Conservation (phyloP, 2,329 filamentous ascomycete species). For the Neopestalotiopsis clavispora region DNA sequence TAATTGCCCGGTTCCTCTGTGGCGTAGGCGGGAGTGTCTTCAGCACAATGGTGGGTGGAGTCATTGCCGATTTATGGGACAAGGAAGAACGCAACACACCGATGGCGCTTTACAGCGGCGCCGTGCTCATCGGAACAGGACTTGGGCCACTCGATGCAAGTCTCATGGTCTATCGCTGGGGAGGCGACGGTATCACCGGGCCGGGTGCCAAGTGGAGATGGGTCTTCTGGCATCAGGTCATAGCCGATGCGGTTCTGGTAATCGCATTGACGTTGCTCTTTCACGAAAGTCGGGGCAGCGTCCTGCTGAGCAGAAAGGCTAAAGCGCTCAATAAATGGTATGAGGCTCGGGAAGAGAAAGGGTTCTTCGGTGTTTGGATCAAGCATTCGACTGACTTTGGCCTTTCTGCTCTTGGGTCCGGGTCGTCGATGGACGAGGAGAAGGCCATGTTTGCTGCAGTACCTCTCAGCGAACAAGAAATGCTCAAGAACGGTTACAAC, state of each 20-base stretch:
- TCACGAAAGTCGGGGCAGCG: slow-evolving; percentile 80
- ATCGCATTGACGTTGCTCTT: slow-evolving; percentile 71
- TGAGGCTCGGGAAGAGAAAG: slow-evolving; percentile 69
- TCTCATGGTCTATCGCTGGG: slow-evolving; percentile 68
- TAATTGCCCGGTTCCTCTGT: slow-evolving; percentile 75
- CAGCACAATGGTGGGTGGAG: slow-evolving; percentile 89
- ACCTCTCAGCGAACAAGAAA: background rate
- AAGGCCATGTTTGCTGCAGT: slow-evolving; percentile 18
- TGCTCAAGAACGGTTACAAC: background rate
- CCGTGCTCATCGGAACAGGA: slow-evolving; percentile 79
- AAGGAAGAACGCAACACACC: slow-evolving; percentile 81
- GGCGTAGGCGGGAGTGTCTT: slow-evolving; percentile 81
- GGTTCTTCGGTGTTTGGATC: slow-evolving; percentile 55
- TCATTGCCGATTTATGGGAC: slow-evolving; percentile 85
- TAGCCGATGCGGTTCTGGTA: slow-evolving; percentile 69
- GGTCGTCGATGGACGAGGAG: slow-evolving; percentile 17
- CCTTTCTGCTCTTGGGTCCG: background rate
- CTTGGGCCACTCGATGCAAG: slow-evolving; percentile 75
- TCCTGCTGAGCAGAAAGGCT: slow-evolving; percentile 79
- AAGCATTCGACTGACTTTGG: background rate
- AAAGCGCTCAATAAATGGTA: slow-evolving; percentile 79
- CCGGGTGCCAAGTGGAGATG: slow-evolving; percentile 70
- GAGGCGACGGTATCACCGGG: slow-evolving; percentile 31
- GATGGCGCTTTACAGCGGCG: slow-evolving; percentile 87
- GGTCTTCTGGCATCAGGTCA: slow-evolving; percentile 87